Percentiles rank a stretch among this genome's conserved stretches.
phyloP scores from a whole-genome alignment of 1,139 yeast species.

The Taphrina communis region DNA sequence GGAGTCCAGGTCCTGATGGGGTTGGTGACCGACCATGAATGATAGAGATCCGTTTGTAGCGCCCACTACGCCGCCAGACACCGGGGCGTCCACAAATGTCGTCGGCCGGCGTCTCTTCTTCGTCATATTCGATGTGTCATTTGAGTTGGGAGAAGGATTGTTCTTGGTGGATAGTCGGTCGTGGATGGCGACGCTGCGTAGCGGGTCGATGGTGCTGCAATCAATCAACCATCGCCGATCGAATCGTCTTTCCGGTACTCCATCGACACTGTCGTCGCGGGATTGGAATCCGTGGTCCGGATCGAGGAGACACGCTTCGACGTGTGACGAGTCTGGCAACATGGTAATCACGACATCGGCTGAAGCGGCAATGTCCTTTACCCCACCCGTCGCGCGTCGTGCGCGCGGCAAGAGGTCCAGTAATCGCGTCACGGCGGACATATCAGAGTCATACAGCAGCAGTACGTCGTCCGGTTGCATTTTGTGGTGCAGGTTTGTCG shows the following conservation, averaged over 20 bases:
- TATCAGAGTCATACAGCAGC: conserved; percentile 57
- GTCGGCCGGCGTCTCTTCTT: too few relatives aligned
- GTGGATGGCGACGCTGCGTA: conserved; percentile 56
- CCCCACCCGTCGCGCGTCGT: conserved; percentile 52
- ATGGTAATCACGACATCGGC: conserved; percentile 58
- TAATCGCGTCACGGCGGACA: conserved; percentile 49
- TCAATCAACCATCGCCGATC: conserved; percentile 54
- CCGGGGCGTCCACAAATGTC: conserved; percentile 62
- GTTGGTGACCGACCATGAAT: conserved; percentile 59
- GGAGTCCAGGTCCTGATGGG: conserved; percentile 40
- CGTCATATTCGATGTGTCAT: too few relatives aligned
- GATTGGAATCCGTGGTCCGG: conserved; percentile 49
- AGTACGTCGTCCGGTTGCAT: conserved; percentile 56
- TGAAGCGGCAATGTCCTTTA: conserved; percentile 44
- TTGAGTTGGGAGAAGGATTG: conserved; percentile 33
- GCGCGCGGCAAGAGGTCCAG: conserved; percentile 36
- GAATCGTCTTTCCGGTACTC: neutral
- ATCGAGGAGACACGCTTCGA: conserved; percentile 56
- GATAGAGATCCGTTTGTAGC: conserved; percentile 64
- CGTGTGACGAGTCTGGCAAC: conserved; percentile 68
- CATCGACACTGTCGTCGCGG: neutral
- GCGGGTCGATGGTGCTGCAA: conserved; percentile 64
- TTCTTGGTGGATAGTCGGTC: conserved; percentile 39
- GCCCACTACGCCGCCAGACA: conserved; percentile 67
- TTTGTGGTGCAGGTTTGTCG: conserved; percentile 59